These are phyloP conservation scores for Leccinum subgranulosum DNA, from an alignment of 768 basidiomycete species.

Conservation along the genomic window DNA sequence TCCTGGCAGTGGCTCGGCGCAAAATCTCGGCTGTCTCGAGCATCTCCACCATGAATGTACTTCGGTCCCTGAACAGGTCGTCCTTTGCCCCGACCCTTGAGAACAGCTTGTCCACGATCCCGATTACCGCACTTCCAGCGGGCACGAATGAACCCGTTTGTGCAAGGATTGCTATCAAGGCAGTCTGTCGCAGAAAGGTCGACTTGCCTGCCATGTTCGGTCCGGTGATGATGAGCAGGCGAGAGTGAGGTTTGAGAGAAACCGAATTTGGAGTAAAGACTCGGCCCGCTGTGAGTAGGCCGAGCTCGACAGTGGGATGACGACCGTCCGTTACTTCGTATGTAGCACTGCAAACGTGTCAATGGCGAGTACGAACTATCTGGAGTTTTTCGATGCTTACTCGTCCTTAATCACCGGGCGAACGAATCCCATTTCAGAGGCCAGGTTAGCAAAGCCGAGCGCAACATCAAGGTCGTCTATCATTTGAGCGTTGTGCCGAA, in stretches of 20 bases:
- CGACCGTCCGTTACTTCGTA: conserved; percentile 77
- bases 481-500: conserved; percentile 75
- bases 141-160: conserved; percentile 95
- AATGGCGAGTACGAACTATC: neutral
- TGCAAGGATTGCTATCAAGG: conserved; percentile 84
- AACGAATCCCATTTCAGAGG: conserved; percentile 72
- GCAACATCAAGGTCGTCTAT: conserved; percentile 87
- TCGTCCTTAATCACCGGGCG: conserved; percentile 66
- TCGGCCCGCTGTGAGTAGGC: conserved; percentile 69
- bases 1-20: conserved; percentile 73
- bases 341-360: conserved; percentile 37
- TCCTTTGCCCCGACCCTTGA: conserved; percentile 95
- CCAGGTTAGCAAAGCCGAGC: conserved; percentile 77
- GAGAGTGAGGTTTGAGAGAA: conserved; percentile 52
- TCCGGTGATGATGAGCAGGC: conserved; percentile 84
- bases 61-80: conserved; percentile 88
- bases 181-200: conserved; percentile 87
- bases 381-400: conserved; percentile 41
- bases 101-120: conserved; percentile 88
- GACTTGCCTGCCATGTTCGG: conserved; percentile 98
- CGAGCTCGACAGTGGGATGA: conserved; percentile 91
- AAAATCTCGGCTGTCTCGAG: conserved; percentile 92
- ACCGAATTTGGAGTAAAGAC: conserved; percentile 85
- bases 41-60: conserved; percentile 99
- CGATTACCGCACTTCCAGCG: conserved; percentile 73